Evolutionary conservation across 2,329 filamentous ascomycete genomes (phyloP), one percentile per base, ranked within the genome.

Genomic region (Xenoacremonium recifei): DNA sequence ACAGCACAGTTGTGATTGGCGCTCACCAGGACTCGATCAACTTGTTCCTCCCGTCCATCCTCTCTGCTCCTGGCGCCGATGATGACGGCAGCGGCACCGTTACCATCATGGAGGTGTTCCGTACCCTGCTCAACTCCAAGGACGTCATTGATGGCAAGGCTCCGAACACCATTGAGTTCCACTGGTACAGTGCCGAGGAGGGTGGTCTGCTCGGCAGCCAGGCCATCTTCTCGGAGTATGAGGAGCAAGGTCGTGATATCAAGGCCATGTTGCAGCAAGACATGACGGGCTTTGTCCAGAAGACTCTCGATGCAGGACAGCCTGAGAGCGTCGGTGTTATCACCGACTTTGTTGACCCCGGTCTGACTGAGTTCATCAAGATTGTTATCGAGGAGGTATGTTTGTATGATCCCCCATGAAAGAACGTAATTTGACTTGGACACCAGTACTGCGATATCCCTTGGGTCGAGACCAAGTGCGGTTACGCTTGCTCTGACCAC

Each of bases 191-290:
- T 33, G 90, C 89, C 10, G 90, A 96, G 64, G 90, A 96, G 66
- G 89, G 85, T 37, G 90, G 91, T 23, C 74, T 96, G 34, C 77
- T 95, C 4, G 90, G 90, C 45, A 92, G 86, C 57, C 90, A 96
- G 65, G 91, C 87, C 40, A 87, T 97, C 64, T 97, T 96, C 73
- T 76, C 79, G 37, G 71, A 79, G 6, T 97, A 97, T 61, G 84
- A 87, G 66, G 81, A 84, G 62, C 68, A 79, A 17, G 76, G 78
- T 21, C 79, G 84, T 19, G 82, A 92, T 51, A 77, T 97, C 65
- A 95, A 92, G 70, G 92, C 92, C 23, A 97, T 97, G 93, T 79
- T 97, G 40, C 92, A 97, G 71, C 92, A 97, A 68, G 92, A 97
- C 67, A 97, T 97, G 92, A 95, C 89, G 2, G 92, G 92, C 15